A percentile compares a stretch with the other conserved stretches of the same genome.
These are phyloP conservation scores for Verticillium nubilum DNA, from an alignment of 2,329 filamentous ascomycete species.

Conservation along the genomic window DNA sequence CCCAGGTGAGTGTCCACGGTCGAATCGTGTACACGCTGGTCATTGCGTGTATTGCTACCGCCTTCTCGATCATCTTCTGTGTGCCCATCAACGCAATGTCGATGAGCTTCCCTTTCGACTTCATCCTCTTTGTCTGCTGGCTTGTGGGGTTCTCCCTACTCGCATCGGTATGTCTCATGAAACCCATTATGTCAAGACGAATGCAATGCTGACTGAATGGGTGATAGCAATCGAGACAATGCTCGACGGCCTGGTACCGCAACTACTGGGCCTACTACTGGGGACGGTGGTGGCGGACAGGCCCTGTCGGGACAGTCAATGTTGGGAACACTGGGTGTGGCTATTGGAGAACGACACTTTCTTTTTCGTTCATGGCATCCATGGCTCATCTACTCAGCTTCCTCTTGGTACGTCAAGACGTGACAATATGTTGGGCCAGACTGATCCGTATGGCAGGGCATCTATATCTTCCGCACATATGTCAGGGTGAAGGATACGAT, in stretches of 20 bases:
- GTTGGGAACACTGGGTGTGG: conserved; percentile 12
- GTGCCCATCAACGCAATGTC: conserved; percentile 15
- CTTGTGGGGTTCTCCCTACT: conserved; percentile 19
- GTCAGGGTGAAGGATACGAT: not conserved
- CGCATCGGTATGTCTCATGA: conserved; percentile 11
- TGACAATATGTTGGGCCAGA: too few relatives aligned
- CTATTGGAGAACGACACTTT: conserved; percentile 16
- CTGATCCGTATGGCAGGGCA: too few relatives aligned
- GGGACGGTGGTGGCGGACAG: conserved; percentile 13
- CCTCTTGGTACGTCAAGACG: too few relatives aligned
- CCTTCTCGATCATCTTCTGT: conserved; percentile 11
- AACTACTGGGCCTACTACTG: conserved; percentile 22
- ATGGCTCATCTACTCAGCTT: conserved; percentile 15
- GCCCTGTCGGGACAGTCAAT: conserved; percentile 6
- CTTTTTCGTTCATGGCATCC: conserved; percentile 17
- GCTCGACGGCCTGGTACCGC: conserved; percentile 15
- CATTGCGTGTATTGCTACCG: not conserved
- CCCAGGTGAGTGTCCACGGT: conserved; percentile 6
- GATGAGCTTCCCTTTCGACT: conserved; percentile 18
- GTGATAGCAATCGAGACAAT: conserved; percentile 4
- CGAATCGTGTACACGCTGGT: conserved; percentile 14
- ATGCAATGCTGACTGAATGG: not conserved
- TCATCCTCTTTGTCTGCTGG: conserved; percentile 20
- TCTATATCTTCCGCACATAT: not conserved
- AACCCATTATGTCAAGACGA: too few relatives aligned